A percentile compares a stretch with the other conserved stretches of the same genome.
These are phyloP conservation scores for Penicillium fimorum DNA, from an alignment of 495 filamentous ascomycete species.

Conservation along the genomic window DNA sequence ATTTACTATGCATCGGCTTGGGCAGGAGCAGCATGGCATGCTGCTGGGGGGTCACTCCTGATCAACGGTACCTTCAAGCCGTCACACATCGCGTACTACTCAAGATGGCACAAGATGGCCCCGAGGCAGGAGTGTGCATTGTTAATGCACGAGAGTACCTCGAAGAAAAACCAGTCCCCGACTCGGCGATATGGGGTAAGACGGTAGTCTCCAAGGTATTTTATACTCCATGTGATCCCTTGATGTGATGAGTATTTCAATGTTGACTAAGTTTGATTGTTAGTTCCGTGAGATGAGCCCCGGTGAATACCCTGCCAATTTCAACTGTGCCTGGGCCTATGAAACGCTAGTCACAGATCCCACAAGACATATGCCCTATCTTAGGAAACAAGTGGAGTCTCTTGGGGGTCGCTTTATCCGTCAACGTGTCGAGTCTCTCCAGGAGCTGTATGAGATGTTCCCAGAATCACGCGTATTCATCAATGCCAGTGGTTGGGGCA, in stretches of 20 bases:
- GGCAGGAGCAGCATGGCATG: conserved; percentile 49
- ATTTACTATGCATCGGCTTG: conserved; percentile 47
- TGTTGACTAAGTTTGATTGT: too few relatives aligned
- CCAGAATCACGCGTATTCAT: conserved; percentile 42
- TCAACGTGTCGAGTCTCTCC: conserved; percentile 37
- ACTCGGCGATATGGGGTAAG: conserved; percentile 42
- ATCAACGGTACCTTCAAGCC: conserved; percentile 42
- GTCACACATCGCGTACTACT: conserved; percentile 40
- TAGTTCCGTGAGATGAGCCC: conserved; percentile 39
- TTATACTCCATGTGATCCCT: not conserved
- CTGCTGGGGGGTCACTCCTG: conserved; percentile 38
- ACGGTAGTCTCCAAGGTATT: conserved; percentile 40
- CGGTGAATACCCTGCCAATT: conserved; percentile 39
- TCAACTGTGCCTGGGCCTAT: conserved; percentile 41
- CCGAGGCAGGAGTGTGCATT: conserved; percentile 38
- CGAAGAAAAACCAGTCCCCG: conserved; percentile 33
- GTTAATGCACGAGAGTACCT: conserved; percentile 41
- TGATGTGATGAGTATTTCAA: too few relatives aligned
- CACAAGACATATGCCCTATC: conserved; percentile 42
- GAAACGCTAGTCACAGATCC: conserved; percentile 44
- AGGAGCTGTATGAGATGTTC: conserved; percentile 40
- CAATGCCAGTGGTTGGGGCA: conserved; percentile 46
- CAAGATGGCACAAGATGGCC: conserved; percentile 38
- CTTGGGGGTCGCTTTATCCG: conserved; percentile 42
- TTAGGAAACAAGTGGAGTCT: conserved; percentile 28